Conservation (phyloP, 441 rosid genomes). For the Brassica balearica region DNA sequence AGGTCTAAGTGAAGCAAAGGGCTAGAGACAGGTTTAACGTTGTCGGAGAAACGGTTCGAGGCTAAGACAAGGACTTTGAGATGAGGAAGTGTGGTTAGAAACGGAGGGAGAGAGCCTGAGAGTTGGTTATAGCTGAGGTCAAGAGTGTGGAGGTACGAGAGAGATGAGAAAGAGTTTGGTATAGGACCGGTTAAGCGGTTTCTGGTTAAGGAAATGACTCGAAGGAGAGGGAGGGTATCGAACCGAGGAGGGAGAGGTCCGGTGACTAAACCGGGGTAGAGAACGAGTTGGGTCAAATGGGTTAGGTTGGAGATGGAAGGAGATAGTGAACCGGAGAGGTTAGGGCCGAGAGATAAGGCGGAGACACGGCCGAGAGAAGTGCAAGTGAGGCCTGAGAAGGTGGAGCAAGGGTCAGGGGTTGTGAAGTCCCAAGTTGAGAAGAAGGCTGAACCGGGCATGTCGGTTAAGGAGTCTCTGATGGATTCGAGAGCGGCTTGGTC, state of each 20-base stretch:
- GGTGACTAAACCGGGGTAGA: slow-evolving; percentile 76
- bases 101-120: slow-evolving; percentile 64
- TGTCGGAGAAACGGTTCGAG: slow-evolving; percentile 57
- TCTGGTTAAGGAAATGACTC: slow-evolving; percentile 69
- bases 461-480: slow-evolving; percentile 66
- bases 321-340: slow-evolving; percentile 72
- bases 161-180: slow-evolving; percentile 57
- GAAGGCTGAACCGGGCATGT: slow-evolving; percentile 72
- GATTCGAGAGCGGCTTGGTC: slow-evolving; percentile 64
- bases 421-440: slow-evolving; percentile 85
- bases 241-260: slow-evolving; percentile 75
- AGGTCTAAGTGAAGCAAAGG: slow-evolving; percentile 69
- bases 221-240: slow-evolving; percentile 55
- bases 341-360: slow-evolving; percentile 65
- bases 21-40: slow-evolving; percentile 46
- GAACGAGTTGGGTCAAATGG: slow-evolving; percentile 66
- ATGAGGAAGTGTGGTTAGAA: slow-evolving; percentile 43
- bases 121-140: slow-evolving; percentile 82
- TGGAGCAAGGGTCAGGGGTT: slow-evolving; percentile 71
- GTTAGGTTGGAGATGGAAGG: slow-evolving; percentile 66
- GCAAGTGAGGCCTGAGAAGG: slow-evolving; percentile 82
- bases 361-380: slow-evolving; percentile 52
- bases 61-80: slow-evolving; percentile 59
- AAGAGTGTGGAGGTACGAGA: slow-evolving; percentile 67
- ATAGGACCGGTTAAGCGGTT: slow-evolving; percentile 80